phyloP scores from a whole-genome alignment of 1,139 yeast genomes.

The Suhomyces taliae region DNA sequence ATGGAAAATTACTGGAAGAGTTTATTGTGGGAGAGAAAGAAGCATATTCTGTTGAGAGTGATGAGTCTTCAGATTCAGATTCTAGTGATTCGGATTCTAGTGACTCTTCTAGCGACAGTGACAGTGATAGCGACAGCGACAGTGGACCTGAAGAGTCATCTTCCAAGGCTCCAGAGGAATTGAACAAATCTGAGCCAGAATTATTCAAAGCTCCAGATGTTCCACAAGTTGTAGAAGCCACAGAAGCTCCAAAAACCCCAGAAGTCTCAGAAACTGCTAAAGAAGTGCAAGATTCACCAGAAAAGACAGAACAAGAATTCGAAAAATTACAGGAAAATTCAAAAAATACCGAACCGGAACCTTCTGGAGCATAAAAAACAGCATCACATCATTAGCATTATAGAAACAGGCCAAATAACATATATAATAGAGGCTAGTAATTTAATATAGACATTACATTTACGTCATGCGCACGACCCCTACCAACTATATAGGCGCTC shows the following conservation, averaged over 20 bases:
- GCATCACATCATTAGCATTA: background rate
- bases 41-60: conserved; percentile 22
- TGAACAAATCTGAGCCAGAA: background rate
- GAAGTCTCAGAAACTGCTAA: too few species aligned
- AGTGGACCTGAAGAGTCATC: conserved; percentile 25
- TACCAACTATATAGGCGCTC: conserved; percentile 9
- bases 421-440: background rate
- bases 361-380: background rate
- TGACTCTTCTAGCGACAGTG: conserved; percentile 4
- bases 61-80: conserved; percentile 10
- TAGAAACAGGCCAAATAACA: too few species aligned
- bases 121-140: conserved; percentile 12
- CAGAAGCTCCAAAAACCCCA: too few species aligned
- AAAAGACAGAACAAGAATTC: too few species aligned
- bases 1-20: conserved; percentile 15
- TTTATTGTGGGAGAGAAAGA: conserved; percentile 11
- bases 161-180: conserved; percentile 13
- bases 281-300: too few species aligned
- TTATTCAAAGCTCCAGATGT: background rate
- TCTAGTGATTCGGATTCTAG: conserved; percentile 13
- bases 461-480: conserved; percentile 19
- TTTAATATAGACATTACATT: background rate
- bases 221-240: too few species aligned
- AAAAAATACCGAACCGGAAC: too few species aligned
- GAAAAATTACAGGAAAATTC: too few species aligned